phyloP scores from a whole-genome alignment of 2,329 filamentous ascomycete species.

The Sporothrix mexicana region DNA sequence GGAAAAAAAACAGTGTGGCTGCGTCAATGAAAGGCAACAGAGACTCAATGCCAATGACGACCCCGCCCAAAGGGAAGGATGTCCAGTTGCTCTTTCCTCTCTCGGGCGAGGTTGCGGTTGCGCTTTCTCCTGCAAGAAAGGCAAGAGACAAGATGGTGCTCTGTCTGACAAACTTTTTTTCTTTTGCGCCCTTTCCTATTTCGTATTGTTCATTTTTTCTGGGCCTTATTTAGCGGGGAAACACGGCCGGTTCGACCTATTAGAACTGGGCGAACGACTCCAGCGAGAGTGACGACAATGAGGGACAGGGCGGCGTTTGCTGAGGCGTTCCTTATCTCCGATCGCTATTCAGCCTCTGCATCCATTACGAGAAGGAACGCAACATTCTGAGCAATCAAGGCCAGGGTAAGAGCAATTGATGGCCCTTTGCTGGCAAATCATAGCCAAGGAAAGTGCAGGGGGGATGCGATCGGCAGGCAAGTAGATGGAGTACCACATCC shows the following conservation, averaged over 20 bases:
- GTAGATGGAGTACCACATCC: slow-evolving; percentile 2
- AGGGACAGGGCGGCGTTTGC: neutral
- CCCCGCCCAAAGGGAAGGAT: slow-evolving; percentile 18
- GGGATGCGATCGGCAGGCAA: neutral
- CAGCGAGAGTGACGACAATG: neutral
- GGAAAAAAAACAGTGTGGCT: neutral
- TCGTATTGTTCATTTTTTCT: neutral
- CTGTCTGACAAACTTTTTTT: slow-evolving; percentile 21
- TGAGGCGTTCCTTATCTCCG: slow-evolving; percentile 16
- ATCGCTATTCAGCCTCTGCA: neutral
- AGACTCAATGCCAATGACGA: neutral
- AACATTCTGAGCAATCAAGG: neutral
- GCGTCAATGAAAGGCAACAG: slow-evolving; percentile 16
- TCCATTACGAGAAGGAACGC: slow-evolving; percentile 1
- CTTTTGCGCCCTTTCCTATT: neutral
- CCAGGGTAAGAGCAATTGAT: neutral
- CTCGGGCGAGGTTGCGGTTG: neutral
- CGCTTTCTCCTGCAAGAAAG: neutral
- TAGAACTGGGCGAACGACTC: no score
- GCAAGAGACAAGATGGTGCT: neutral
- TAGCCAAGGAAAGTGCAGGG: slow-evolving; percentile 1
- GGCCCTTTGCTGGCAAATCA: neutral
- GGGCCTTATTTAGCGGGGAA: slow-evolving; percentile 25
- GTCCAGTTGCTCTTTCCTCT: slow-evolving; percentile 19
- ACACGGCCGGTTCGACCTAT: neutral